Evolutionary conservation across 2,329 filamentous ascomycete genomes (phyloP).

Genomic region (Periconia sp.): DNA sequence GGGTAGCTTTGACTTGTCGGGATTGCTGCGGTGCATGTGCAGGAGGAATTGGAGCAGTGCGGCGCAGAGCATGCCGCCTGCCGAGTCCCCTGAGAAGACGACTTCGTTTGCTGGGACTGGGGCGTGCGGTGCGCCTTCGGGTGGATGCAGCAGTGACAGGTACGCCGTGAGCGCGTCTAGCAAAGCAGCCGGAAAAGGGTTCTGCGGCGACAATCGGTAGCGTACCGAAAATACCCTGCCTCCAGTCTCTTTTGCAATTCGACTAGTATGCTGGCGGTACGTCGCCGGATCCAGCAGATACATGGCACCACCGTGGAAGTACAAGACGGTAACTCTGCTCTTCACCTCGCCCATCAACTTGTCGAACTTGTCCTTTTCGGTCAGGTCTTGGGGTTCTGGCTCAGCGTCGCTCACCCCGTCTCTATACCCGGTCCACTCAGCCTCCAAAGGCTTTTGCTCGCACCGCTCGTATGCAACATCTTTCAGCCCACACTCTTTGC

Average conservation of each 20-base stretch:
- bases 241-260: conserved; percentile 69
- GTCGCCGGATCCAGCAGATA: conserved; percentile 73
- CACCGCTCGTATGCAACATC: conserved; percentile 50
- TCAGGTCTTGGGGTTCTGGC: conserved; percentile 58
- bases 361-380: conserved; percentile 69
- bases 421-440: conserved; percentile 78
- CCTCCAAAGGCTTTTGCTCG: conserved; percentile 64
- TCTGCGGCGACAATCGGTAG: conserved; percentile 76
- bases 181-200: conserved; percentile 75
- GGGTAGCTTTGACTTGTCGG: conserved; percentile 27
- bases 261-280: conserved; percentile 65
- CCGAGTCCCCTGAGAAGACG: conserved; percentile 75
- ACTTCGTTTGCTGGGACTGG: conserved; percentile 70
- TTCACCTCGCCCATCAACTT: conserved; percentile 71
- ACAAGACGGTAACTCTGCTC: conserved; percentile 69
- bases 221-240: conserved; percentile 75
- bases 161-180: conserved; percentile 77
- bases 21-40: conserved; percentile 59
- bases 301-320: conserved; percentile 79
- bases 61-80: conserved; percentile 74
- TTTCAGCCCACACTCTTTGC: conserved; percentile 45
- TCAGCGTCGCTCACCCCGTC: conserved; percentile 58
- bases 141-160: conserved; percentile 74
- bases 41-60: conserved; percentile 72
- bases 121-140: conserved; percentile 69